Base-by-base conservation (phyloP, 176 grass and related monocot genomes). In the Oryza rufipogon region DNA sequence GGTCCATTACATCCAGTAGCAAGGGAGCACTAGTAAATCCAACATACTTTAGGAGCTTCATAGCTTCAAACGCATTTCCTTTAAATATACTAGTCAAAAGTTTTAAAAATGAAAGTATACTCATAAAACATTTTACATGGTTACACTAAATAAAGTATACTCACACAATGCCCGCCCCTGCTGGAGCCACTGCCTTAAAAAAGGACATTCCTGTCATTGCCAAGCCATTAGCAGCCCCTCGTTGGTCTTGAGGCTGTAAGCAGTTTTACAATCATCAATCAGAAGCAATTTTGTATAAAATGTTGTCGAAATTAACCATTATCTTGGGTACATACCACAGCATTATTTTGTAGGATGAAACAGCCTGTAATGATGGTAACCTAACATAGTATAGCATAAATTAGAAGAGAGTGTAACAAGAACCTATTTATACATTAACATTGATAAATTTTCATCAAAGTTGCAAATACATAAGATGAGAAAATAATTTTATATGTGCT, bases 171-270 rank as follows among this genome's bases (percentile, higher is more conserved):
- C 93, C 88, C 2, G 63, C 88, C 64, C 85, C 83, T 30, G 88
- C 90, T 71, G 93, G 93, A 84, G 93, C 93, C 12, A 87, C 34
- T 81, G 76, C 85, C 79, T 90, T 95, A 33, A 92, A 88, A 28
- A 95, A 34, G 32, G 90, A 95, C 80, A 88, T 74, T 56, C 17
- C 78, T n/a, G 88, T 95, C 84, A 95, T 81, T 17, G 90, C 52
- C 11, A 88, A 39, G 12, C 90, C 90, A 92, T 94, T 94, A 65
- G 92, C 92, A 73, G 90, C 74, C 60, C 92, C 92, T 83, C 87
- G 84, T 92, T 95, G 93, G 15, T 87, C 78, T 51, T 90, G 93
- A 80, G 74, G 32, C 90, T 94, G 90, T 85, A 65, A 22, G 17
- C 25, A 84, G 65, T 78, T 28, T 19, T 25, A 64, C 2, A 15